Evolutionary conservation across 768 basidiomycete species (phyloP), one percentile per base, ranked within the genome.

Genomic region (Pholiota molesta): DNA sequence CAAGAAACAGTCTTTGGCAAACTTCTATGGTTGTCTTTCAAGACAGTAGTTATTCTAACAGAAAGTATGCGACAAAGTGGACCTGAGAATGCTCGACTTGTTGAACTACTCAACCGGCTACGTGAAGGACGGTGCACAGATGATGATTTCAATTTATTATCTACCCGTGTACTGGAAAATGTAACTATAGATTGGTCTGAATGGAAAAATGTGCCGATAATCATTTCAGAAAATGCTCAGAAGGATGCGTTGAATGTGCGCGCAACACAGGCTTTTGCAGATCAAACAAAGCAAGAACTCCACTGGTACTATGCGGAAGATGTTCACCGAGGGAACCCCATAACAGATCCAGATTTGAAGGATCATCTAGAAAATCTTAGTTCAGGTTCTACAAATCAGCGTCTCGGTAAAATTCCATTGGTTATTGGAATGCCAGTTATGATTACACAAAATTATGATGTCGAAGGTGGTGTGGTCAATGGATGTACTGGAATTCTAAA

Each of bases 341-440:
- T 53, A 6, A 16, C 52, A 4, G 52, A 53, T 17, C 52, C 28
- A 8, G 28, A 31, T 2, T 19, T 35, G 2, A 14, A 31, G 19
- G 1, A 35, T 1, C 58, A 68, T 37, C 33, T 76, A 4, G 2
- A 37, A 1, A 56, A 8, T 0, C 1, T 76, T 4, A 59, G 68
- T 59, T 74, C 74, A 0, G 74, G 75, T 1, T 19, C 57, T 13
- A 78, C 75, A 8, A 65, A 69, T 1, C 73, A 76, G 13, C 51
- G 73, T 0, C 65, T 78, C 0, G 73, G 75, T 0, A 60, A 64
- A 9, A 54, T 80, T 0, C 79, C 77, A 0, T 51, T 82, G 0
- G 74, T 72, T 0, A 67, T 74, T 4, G 79, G 78, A 0, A 80
- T 81, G 78, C 78, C 77, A 1, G 74, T 81, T 0, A 69, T 79